A percentile compares a stretch with the other conserved stretches of the same genome.
phyloP scores from a whole-genome alignment of 2,329 filamentous ascomycete genomes.

The Beauveria sp. region DNA sequence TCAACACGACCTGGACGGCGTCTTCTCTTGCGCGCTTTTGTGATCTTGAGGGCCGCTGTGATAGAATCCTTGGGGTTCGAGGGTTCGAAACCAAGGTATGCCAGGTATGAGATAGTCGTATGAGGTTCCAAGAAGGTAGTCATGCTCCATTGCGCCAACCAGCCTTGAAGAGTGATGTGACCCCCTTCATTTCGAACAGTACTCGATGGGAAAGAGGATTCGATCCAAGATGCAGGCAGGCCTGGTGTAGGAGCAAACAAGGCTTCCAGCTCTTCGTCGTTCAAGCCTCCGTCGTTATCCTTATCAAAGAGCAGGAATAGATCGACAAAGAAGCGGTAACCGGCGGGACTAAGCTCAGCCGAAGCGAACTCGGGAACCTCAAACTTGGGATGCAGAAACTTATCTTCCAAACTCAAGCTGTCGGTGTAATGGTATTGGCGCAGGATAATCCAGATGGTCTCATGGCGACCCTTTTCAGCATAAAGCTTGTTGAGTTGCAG shows the following conservation, averaged over 20 bases:
- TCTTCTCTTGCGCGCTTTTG: slow-evolving; percentile 81
- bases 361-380: slow-evolving; percentile 90
- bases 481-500: slow-evolving; percentile 91
- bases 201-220: slow-evolving; percentile 83
- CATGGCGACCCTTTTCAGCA: slow-evolving; percentile 92
- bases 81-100: slow-evolving; percentile 90
- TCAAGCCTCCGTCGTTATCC: slow-evolving; percentile 92
- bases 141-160: slow-evolving; percentile 99
- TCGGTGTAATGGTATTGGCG: slow-evolving; percentile 95
- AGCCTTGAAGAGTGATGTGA: slow-evolving; percentile 91
- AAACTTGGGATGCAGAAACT: slow-evolving; percentile 85
- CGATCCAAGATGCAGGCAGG: slow-evolving; percentile 76
- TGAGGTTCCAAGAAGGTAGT: slow-evolving; percentile 95
- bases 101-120: slow-evolving; percentile 90
- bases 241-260: slow-evolving; percentile 92
- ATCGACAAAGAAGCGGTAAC: slow-evolving; percentile 96
- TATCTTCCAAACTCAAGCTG: slow-evolving; percentile 84
- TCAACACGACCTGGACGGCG: slow-evolving; percentile 78
- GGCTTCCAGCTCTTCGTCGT: slow-evolving; percentile 74
- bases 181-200: slow-evolving; percentile 94
- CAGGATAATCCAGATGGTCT: slow-evolving; percentile 97
- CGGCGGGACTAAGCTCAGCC: slow-evolving; percentile 85
- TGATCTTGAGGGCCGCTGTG: slow-evolving; percentile 82
- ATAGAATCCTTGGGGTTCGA: slow-evolving; percentile 67
- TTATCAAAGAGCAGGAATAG: slow-evolving; percentile 92